Conservation (phyloP, 306 rosid species). For the Notholithocarpus densiflorus region DNA sequence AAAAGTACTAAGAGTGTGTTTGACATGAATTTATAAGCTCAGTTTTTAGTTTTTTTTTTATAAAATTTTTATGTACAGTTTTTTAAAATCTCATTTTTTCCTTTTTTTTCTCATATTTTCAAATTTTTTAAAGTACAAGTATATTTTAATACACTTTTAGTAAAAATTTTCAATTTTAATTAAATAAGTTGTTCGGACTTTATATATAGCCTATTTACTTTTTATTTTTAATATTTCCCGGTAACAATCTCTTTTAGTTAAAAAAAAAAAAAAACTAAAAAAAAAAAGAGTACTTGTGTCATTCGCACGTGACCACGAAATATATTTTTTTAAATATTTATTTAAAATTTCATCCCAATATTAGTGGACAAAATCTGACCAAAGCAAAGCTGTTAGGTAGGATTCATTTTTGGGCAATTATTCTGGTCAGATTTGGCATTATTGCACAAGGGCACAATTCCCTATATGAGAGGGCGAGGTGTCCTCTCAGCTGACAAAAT, state of each 20-base stretch:
- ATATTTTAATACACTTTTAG: rapidly evolving
- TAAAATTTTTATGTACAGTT: rapidly evolving
- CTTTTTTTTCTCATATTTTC: rapidly evolving
- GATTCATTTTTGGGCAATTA: no score
- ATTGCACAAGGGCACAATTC: no score
- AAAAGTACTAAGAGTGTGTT: no score
- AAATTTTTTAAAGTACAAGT: no score
- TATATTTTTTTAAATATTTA: not conserved
- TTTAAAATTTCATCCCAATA: not conserved
- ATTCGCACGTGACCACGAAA: not conserved
- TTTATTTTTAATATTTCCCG: not conserved
- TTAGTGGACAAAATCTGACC: not conserved
- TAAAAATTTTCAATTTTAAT: no score
- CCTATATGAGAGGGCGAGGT: no score
- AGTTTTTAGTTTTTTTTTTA: no score
- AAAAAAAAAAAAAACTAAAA: not conserved
- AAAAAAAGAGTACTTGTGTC: not conserved
- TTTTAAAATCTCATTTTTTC: no score
- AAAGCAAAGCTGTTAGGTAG: no score
- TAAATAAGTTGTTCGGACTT: rapidly evolving
- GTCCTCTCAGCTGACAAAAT: no score
- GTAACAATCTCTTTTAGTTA: not conserved
- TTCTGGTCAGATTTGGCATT: no score
- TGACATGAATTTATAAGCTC: no score
- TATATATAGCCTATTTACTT: not conserved